Base-by-base conservation (phyloP, 331 rosid species). In the Rosa hybrid region DNA sequence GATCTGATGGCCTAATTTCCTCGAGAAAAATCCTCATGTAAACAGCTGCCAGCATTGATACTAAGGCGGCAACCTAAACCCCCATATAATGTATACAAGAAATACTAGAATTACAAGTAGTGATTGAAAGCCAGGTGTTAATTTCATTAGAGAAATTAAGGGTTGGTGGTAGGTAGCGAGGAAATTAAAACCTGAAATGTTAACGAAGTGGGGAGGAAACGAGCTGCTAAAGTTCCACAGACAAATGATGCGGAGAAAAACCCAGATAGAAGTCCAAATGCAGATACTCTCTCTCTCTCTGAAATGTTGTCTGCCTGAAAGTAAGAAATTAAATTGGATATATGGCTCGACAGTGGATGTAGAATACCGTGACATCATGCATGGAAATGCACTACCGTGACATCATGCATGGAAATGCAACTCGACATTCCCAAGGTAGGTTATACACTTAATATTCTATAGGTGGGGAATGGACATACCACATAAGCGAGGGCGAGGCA, bases 11-110 rank as follows among this genome's bases (percentile, higher is more conserved):
- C 38, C 84, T 70, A 83, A 92, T 89, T 62, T 95, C 98, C 84
- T 89, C 45, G 12, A 95, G 94, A 82, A 92, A 95, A 53, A 93
- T 83, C 86, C 99, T 90, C 98, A 91, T 90, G 86, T 95, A 95
- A 46, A 89, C 81, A 9, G 78, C 73, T 59, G 89, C 93, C 30
- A 83, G 62, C 88, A 91, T 88, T 25, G 97, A 84, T 27, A 65
- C 77, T 25, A 91, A 79, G 70, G 99, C 83, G 85, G 94, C 90
- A 79, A 90, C 88, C 96, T 94, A 81, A 60, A 82, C 39, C 30
- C 23, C 65, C 67, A 27, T 59, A 62, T 77, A 50, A 34, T 50
- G 72, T 41, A 44, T 0, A 41, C 14, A 75, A 18, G 50, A 23
- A 17, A 60, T 50, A 13, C 62, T n/a, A 20, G 41, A 73, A 30